A percentile compares a stretch with the other conserved stretches of the same genome.
phyloP scores from a whole-genome alignment of 164 flowering plant genomes.

The Brasenia schreberi region DNA sequence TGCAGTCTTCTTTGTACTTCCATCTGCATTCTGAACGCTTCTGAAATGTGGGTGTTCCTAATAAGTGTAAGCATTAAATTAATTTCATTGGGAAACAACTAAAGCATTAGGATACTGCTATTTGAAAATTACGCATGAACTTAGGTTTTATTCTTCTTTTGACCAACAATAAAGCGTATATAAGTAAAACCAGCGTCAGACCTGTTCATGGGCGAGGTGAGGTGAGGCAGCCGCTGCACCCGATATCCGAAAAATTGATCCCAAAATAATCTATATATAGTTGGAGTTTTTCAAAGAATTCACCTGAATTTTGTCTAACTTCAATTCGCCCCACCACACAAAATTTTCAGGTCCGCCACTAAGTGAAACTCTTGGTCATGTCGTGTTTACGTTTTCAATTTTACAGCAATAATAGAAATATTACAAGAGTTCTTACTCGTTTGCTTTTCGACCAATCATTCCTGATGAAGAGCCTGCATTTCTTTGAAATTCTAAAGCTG shows the following conservation, averaged over 20 bases:
- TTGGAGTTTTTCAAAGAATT: not conserved
- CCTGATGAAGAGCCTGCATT: not conserved
- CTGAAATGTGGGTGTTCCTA: conserved; percentile 54
- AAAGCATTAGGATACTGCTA: too few relatives aligned
- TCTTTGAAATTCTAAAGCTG: not conserved
- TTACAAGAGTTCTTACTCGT: not conserved
- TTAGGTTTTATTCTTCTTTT: too few relatives aligned
- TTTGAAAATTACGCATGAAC: too few relatives aligned
- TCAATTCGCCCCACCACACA: too few relatives aligned
- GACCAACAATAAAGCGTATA: not conserved
- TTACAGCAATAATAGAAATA: not conserved
- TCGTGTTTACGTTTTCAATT: too few relatives aligned
- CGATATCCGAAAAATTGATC: not conserved
- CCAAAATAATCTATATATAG: not conserved
- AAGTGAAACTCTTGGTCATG: too few relatives aligned
- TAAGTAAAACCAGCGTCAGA: not conserved
- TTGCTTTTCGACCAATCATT: not conserved
- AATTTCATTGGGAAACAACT: too few relatives aligned
- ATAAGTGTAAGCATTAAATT: not conserved
- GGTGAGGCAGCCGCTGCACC: too few relatives aligned
- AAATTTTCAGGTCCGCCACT: too few relatives aligned
- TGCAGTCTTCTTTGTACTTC: conserved; percentile 70
- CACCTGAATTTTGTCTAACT: too few relatives aligned
- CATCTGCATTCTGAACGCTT: conserved; percentile 58
- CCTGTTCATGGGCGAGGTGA: not conserved